These are phyloP conservation scores for Leishmania arabica DNA, from an alignment of 208 protist species.

Conservation along the genomic window DNA sequence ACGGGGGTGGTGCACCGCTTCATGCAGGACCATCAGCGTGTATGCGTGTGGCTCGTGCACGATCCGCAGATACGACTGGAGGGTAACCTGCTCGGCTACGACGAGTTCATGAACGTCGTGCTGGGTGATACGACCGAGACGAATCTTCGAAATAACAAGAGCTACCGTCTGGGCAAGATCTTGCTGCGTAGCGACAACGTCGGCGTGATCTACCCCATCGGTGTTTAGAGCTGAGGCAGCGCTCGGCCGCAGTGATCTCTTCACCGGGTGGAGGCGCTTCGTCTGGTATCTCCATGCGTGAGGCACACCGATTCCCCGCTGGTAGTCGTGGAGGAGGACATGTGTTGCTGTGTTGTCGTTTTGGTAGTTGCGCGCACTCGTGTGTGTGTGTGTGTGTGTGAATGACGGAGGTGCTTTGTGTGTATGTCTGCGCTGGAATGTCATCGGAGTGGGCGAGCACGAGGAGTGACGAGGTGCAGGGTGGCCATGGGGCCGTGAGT, in stretches of 20 bases:
- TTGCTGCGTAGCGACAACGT: constrained; percentile 94
- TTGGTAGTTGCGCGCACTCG: not conserved
- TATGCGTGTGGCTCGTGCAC: constrained; percentile 89
- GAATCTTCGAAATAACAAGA: constrained; percentile 70
- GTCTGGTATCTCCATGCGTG: not conserved
- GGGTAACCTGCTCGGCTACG: constrained; percentile 87
- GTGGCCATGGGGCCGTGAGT: not conserved
- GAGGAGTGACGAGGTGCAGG: not conserved
- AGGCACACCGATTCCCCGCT: not conserved
- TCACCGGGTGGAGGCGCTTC: not conserved
- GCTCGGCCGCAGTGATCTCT: not conserved
- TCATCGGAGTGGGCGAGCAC: not conserved
- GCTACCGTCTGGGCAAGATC: constrained; percentile 79
- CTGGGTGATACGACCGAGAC: constrained; percentile 89
- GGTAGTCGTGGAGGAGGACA: not conserved
- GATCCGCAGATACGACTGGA: constrained; percentile 82
- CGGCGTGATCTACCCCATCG: constrained; percentile 87
- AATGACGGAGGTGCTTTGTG: not conserved
- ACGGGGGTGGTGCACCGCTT: constrained; percentile 71
- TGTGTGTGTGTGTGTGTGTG: not conserved
- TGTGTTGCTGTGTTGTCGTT: not conserved
- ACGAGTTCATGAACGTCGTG: constrained; percentile 95
- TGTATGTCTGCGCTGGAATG: not conserved
- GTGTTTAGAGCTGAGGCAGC: constrained; percentile 45
- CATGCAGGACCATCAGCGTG: constrained; percentile 73